A percentile compares a stretch with the other conserved stretches of the same genome.
These are phyloP conservation scores for Rosa persica DNA, from an alignment of 306 rosid species.

Conservation along the genomic window DNA sequence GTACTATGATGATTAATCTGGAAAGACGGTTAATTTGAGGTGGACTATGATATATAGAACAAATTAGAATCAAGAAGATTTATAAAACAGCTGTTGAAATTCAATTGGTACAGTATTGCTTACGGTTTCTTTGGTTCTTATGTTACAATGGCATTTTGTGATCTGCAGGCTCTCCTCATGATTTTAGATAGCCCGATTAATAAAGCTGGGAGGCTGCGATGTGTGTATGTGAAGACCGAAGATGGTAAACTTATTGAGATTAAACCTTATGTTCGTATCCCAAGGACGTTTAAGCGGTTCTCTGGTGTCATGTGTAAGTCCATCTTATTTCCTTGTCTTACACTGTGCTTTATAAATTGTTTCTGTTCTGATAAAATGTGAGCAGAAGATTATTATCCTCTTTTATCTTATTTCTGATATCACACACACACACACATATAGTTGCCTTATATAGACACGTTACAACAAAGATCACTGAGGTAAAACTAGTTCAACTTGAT, in stretches of 20 bases:
- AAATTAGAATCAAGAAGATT: background rate
- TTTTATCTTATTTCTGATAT: background rate
- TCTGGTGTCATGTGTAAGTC: slow-evolving; percentile 82
- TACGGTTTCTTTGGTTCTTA: background rate
- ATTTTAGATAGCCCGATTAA: slow-evolving; percentile 82
- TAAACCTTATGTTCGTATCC: slow-evolving; percentile 73
- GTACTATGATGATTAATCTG: too few relatives aligned
- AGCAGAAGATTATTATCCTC: background rate
- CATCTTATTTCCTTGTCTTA: background rate
- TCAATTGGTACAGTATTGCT: background rate
- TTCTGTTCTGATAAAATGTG: background rate
- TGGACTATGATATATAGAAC: background rate
- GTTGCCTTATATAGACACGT: background rate
- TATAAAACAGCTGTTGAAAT: background rate
- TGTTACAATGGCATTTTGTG: background rate
- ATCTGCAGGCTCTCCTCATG: slow-evolving; percentile 67
- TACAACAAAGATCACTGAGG: background rate
- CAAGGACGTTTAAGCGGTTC: slow-evolving; percentile 88
- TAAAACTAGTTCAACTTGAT: background rate
- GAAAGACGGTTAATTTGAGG: background rate
- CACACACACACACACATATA: background rate
- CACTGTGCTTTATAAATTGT: background rate
- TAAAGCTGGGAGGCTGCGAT: slow-evolving; percentile 76
- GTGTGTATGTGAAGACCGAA: slow-evolving; percentile 78
- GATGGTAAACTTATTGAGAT: slow-evolving; percentile 79